Evolutionary conservation across 192 early-diverging fungal genomes (phyloP).

Genomic region (Phycomyces blakesleeanus): DNA sequence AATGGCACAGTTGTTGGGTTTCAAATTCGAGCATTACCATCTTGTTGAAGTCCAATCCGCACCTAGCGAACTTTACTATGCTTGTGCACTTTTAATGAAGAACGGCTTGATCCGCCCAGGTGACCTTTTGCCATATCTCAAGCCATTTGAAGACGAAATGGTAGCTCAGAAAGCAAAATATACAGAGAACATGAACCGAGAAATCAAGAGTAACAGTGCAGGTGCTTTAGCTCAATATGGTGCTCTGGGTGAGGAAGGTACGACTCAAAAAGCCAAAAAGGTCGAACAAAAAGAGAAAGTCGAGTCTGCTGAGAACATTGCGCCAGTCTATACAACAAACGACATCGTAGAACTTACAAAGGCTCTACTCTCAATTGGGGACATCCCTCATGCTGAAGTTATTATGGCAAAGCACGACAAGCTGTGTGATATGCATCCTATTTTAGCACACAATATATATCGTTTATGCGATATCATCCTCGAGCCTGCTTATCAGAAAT

Average conservation of each 20-base stretch:
- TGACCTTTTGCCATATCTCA: conserved; percentile 64
- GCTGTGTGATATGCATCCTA: conserved; percentile 51
- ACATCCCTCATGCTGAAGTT: conserved; percentile 44
- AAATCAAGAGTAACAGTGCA: conserved; percentile 23
- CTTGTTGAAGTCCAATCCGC: conserved; percentile 21
- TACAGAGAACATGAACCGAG: conserved; percentile 37
- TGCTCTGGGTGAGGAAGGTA: conserved; percentile 30
- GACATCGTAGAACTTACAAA: conserved; percentile 62
- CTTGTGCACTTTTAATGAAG: conserved; percentile 56
- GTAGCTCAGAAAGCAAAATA: conserved; percentile 42
- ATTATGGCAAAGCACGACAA: conserved; percentile 52
- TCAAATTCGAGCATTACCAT: conserved; percentile 66
- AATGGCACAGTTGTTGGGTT: conserved; percentile 70
- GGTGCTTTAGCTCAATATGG: conserved; percentile 23
- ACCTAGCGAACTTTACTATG: conserved; percentile 46
- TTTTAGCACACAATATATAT: conserved; percentile 57
- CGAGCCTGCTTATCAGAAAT: conserved; percentile 48
- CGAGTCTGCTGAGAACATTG: not conserved
- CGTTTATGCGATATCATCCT: conserved; percentile 57
- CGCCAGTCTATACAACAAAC: conserved; percentile 23
- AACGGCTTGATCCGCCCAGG: conserved; percentile 47
- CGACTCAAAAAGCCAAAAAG: conserved; percentile 11
- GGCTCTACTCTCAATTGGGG: conserved; percentile 64
- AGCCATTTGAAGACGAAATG: conserved; percentile 50
- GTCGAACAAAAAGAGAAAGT: not conserved